Percentiles rank a stretch among this genome's conserved stretches.
Conservation (phyloP, 2,329 filamentous ascomycete genomes). For the Cordyceps farinosa region DNA sequence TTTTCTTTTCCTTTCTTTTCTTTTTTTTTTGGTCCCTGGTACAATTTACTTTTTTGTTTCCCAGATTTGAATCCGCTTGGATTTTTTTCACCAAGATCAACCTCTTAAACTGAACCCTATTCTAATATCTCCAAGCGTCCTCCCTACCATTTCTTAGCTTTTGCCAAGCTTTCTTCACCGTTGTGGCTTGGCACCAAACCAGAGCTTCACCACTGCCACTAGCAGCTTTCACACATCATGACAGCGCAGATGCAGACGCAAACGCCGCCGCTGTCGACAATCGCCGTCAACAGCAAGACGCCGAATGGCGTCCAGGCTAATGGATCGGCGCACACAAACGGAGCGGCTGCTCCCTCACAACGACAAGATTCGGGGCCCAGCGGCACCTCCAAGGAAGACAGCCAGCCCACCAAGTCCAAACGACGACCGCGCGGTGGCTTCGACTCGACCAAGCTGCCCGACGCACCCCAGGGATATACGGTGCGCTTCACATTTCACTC, state of each 20-base stretch:
- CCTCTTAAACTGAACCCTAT: background rate
- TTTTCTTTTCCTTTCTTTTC: background rate
- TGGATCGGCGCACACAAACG: background rate
- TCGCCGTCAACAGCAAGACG: background rate
- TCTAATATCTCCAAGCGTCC: background rate
- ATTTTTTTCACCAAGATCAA: background rate
- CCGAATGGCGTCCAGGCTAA: background rate
- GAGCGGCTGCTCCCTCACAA: background rate
- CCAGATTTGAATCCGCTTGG: background rate
- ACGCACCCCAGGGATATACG: conserved; percentile 74
- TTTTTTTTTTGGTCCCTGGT: background rate
- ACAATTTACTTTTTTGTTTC: background rate
- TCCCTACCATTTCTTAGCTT: background rate
- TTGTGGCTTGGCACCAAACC: conserved; percentile 2
- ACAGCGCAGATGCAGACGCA: conserved; percentile 4
- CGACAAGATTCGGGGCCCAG: background rate
- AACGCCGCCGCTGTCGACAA: background rate
- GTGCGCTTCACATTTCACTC: conserved; percentile 80
- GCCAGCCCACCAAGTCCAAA: conserved; percentile 7
- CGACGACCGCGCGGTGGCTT: conserved; percentile 66
- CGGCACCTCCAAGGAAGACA: conserved; percentile 13
- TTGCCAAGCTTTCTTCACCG: conserved; percentile 14
- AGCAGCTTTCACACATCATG: background rate
- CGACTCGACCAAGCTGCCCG: conserved; percentile 73
- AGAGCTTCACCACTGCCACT: background rate